phyloP scores from a whole-genome alignment of 2,329 filamentous ascomycete species.

The Alternaria metachromatica region DNA sequence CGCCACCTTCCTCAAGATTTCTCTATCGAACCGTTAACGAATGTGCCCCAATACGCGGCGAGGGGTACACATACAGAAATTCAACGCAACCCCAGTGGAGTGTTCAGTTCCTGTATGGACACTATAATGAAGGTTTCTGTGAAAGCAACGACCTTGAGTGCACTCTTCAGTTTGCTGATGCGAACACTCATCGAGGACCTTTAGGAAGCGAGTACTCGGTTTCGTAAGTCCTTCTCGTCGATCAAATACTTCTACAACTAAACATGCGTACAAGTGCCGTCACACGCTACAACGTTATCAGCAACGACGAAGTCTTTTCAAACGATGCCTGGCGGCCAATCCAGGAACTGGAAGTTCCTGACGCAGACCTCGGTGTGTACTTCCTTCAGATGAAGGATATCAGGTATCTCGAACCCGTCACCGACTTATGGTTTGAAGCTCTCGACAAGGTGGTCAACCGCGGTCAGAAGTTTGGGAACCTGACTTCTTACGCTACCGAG shows the following conservation, averaged over 20 bases:
- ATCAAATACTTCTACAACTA: background rate
- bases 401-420: background rate
- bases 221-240: background rate
- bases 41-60: conserved; percentile 29
- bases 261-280: background rate
- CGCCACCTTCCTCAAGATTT: conserved; percentile 24
- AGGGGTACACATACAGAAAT: conserved; percentile 11
- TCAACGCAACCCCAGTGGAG: background rate
- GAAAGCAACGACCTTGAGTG: background rate
- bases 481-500: background rate
- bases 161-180: background rate
- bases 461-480: background rate
- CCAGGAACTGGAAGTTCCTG: background rate
- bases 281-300: background rate
- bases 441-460: background rate
- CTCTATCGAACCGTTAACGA: conserved; percentile 24
- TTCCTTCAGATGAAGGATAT: background rate
- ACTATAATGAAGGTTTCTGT: background rate
- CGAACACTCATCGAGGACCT: background rate
- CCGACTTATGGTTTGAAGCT: background rate
- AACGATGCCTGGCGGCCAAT: background rate
- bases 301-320: background rate
- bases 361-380: background rate
- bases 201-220: background rate
- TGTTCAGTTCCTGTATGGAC: background rate